Conservation (phyloP, 129 eudicot genomes). For the Saposhnikovia divaricata region DNA sequence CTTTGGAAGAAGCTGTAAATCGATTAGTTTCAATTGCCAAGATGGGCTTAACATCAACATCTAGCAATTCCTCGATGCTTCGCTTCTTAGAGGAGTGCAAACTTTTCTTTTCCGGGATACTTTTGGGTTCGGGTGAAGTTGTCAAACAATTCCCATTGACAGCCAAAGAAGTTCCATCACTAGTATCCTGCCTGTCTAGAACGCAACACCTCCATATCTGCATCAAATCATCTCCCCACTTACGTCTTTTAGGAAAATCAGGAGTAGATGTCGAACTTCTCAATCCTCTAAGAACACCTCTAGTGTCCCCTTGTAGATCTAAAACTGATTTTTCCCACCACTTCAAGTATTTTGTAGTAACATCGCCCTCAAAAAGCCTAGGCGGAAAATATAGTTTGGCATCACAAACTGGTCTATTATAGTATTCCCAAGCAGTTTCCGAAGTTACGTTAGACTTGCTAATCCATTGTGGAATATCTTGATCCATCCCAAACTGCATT, state of each 20-base stretch:
- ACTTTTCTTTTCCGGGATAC: background rate
- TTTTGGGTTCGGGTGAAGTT: background rate
- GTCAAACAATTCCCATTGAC: background rate
- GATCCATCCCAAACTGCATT: slow-evolving; percentile 64
- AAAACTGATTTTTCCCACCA: slow-evolving; percentile 31
- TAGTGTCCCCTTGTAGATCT: background rate
- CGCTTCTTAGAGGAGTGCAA: background rate
- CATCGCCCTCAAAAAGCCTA: slow-evolving; percentile 23
- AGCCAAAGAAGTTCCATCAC: background rate
- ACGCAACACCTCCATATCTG: background rate
- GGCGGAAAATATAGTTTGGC: background rate
- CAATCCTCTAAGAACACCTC: background rate
- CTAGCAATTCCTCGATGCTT: background rate
- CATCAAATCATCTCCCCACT: slow-evolving; percentile 1
- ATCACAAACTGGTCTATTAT: slow-evolving; percentile 21
- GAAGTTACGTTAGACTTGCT: background rate
- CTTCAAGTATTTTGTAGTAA: slow-evolving; percentile 28
- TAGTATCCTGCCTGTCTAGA: background rate
- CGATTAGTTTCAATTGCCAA: background rate
- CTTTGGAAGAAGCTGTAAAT: background rate
- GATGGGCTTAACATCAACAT: background rate
- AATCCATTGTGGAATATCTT: slow-evolving; percentile 42
- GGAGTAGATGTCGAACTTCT: background rate
- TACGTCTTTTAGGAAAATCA: background rate
- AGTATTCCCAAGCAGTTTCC: slow-evolving; percentile 31